phyloP scores from a whole-genome alignment of 1,284 basidiomycete species.

The Apiotrichum sp. region DNA sequence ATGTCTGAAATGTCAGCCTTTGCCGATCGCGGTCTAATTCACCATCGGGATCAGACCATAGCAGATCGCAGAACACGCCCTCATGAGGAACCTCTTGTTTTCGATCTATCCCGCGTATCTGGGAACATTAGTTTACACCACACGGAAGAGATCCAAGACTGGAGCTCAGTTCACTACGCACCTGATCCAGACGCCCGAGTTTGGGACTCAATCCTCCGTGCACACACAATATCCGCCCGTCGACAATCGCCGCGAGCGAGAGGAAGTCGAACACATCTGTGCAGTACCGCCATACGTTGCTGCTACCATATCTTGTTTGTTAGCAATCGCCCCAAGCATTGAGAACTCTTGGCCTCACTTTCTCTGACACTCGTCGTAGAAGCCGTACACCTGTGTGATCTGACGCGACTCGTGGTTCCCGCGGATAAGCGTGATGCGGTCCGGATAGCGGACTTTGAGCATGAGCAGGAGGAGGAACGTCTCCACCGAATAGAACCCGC shows the following conservation, averaged over 20 bases:
- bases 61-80: constrained; percentile 94
- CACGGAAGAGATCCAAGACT: too few relatives aligned
- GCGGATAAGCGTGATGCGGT: constrained; percentile 92
- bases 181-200: constrained; percentile 77
- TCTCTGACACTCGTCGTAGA: constrained; percentile 96
- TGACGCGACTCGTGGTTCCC: constrained; percentile 99
- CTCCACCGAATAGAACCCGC: constrained; percentile 96
- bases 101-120: constrained; percentile 93
- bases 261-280: constrained; percentile 98
- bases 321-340: background rate
- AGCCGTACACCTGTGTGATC: constrained; percentile 98
- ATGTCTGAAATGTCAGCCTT: constrained; percentile 57
- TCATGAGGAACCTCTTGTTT: constrained; percentile 99
- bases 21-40: constrained; percentile 14
- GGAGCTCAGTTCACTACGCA: constrained; percentile 44
- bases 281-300: constrained; percentile 96
- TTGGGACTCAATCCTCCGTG: constrained; percentile 91
- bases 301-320: constrained; percentile 64
- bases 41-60: constrained; percentile 99
- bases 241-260: constrained; percentile 87
- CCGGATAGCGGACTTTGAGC: constrained; percentile 95
- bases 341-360: constrained; percentile 50
- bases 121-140: constrained; percentile 2
- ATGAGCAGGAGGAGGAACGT: constrained; percentile 91
- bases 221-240: constrained; percentile 86